These are phyloP conservation scores for Cyphellophora attinorum DNA, from an alignment of 2,329 filamentous ascomycete species.

Conservation along the genomic window DNA sequence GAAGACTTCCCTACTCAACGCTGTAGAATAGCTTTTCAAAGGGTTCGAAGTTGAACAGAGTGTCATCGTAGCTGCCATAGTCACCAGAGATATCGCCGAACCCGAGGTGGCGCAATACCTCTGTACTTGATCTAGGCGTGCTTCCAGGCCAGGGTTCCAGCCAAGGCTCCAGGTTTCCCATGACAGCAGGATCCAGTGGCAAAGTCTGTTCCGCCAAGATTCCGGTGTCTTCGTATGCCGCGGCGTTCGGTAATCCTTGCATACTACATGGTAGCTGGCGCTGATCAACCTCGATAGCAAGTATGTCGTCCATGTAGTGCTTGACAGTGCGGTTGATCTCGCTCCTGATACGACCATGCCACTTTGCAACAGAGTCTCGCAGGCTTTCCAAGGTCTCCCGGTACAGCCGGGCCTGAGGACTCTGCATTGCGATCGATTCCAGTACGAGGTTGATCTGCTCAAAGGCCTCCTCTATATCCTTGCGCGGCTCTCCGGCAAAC, in stretches of 20 bases:
- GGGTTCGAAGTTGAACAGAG: neutral
- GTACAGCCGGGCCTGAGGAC: neutral
- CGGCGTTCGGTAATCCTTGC: neutral
- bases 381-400: neutral
- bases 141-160: neutral
- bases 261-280: neutral
- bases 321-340: neutral
- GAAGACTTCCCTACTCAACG: too few relatives aligned
- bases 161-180: neutral
- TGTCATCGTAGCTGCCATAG: neutral
- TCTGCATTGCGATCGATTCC: neutral
- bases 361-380: neutral
- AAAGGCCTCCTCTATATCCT: neutral
- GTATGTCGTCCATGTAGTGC: neutral
- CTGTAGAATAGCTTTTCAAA: constrained; percentile 1
- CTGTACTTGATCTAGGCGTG: neutral
- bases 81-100: neutral
- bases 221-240: neutral
- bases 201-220: too few relatives aligned
- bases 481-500: constrained; percentile 29
- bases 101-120: neutral
- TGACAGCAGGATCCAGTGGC: too few relatives aligned
- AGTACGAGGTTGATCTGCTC: neutral
- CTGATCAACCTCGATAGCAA: neutral
- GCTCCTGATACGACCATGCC: neutral